Conservation (phyloP, 2,329 filamentous ascomycete species). For the Hypoxylon sp. region DNA sequence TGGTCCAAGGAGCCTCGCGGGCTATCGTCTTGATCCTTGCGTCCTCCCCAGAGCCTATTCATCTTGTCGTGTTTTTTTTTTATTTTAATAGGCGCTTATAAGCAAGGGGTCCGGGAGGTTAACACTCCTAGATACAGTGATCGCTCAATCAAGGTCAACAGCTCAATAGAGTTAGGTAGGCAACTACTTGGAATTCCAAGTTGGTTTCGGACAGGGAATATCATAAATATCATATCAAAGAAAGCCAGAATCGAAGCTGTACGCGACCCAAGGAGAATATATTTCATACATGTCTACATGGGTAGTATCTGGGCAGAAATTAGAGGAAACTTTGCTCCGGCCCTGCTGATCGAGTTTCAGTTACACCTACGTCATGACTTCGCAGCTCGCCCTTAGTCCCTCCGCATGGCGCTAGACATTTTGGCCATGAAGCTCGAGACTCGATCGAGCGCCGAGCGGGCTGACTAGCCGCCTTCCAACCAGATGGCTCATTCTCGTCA, state of each 20-base stretch:
- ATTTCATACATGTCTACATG: background rate
- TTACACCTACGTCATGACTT: slow-evolving; percentile 28
- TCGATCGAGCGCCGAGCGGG: background rate
- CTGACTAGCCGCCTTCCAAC: background rate
- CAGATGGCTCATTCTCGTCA: background rate
- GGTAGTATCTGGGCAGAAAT: too few species aligned
- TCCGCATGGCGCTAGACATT: slow-evolving; percentile 1
- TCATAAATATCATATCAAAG: too few species aligned
- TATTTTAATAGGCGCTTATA: background rate
- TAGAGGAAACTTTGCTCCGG: slow-evolving; percentile 11
- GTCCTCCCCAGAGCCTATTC: slow-evolving; percentile 44
- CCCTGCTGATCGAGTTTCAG: slow-evolving; percentile 7
- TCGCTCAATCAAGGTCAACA: background rate
- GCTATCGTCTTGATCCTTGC: slow-evolving; percentile 27
- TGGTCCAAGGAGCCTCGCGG: slow-evolving; percentile 36
- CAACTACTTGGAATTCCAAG: background rate
- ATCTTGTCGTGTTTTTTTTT: slow-evolving; percentile 35
- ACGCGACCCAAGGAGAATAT: background rate
- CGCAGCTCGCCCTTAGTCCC: too few species aligned
- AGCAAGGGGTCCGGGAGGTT: background rate
- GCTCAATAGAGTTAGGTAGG: background rate
- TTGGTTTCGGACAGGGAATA: too few species aligned
- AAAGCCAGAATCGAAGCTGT: too few species aligned
- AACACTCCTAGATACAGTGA: background rate
- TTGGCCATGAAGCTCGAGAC: background rate